Evolutionary conservation across 768 basidiomycete species (phyloP).

Genomic region (Multifurca ochricompacta): DNA sequence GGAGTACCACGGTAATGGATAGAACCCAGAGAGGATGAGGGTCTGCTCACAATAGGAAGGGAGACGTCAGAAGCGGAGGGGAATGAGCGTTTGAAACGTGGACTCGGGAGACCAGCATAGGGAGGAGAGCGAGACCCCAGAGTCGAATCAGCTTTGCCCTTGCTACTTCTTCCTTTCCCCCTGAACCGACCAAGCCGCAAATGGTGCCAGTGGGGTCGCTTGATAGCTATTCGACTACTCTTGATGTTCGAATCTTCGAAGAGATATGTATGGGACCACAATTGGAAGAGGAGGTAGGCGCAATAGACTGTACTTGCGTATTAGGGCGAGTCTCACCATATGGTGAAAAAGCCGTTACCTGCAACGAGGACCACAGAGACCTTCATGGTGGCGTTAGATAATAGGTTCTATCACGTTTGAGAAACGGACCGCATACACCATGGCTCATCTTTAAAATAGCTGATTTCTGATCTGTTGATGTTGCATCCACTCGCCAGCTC

Average conservation of each 20-base stretch:
- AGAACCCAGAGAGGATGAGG: constrained; percentile 12
- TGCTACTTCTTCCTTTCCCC: neutral
- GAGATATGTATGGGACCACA: constrained; percentile 68
- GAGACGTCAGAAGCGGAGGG: constrained; percentile 17
- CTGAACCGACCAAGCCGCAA: constrained; percentile 7
- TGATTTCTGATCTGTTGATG: constrained; percentile 30
- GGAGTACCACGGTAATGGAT: constrained; percentile 10
- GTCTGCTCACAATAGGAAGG: neutral
- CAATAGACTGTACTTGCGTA: constrained; percentile 47
- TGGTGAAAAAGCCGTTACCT: constrained; percentile 34
- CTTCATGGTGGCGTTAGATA: constrained; percentile 28
- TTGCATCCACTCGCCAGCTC: constrained; percentile 24
- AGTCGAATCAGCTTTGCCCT: constrained; percentile 2
- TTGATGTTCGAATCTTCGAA: constrained; percentile 38
- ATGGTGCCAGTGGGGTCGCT: neutral
- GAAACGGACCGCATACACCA: constrained; percentile 42
- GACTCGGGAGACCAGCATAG: neutral
- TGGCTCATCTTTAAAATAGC: constrained; percentile 67
- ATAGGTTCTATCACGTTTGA: neutral
- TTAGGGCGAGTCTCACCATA: neutral
- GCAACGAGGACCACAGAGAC: constrained; percentile 72
- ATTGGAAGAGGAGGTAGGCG: constrained; percentile 71
- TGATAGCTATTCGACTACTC: constrained; percentile 16
- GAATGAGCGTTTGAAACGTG: neutral
- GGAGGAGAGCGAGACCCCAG: neutral